phyloP scores from a whole-genome alignment of 352 stramenopile genomes.

The Halophytophthora batemanensis region DNA sequence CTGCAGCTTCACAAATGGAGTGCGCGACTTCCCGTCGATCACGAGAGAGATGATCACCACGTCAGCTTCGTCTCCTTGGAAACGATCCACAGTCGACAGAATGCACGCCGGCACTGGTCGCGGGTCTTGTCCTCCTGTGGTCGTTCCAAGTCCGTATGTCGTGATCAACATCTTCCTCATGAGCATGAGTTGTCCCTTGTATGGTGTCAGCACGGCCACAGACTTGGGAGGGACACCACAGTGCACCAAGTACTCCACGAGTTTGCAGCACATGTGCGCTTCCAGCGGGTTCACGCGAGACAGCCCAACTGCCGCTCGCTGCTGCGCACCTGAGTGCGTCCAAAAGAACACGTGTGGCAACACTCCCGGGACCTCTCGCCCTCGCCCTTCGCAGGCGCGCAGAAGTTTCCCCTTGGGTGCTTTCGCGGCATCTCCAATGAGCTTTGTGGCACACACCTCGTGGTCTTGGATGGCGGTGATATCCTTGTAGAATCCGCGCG shows the following conservation, averaged over 20 bases:
- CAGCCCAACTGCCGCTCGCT: constrained; percentile 64
- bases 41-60: constrained; percentile 86
- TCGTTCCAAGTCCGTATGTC: constrained; percentile 28
- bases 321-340: constrained; percentile 64
- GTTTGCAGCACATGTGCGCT: constrained; percentile 71
- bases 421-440: constrained; percentile 23
- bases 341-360: constrained; percentile 83
- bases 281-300: constrained; percentile 74
- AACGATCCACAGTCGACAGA: constrained; percentile 87
- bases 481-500: constrained; percentile 72
- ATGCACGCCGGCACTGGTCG: constrained; percentile 40
- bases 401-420: constrained; percentile 3
- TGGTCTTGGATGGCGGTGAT: constrained; percentile 86
- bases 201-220: constrained; percentile 87
- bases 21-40: constrained; percentile 86
- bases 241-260: constrained; percentile 74
- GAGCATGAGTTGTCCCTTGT: constrained; percentile 87
- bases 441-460: constrained; percentile 51
- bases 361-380: constrained; percentile 78
- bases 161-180: constrained; percentile 73
- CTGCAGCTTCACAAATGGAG: constrained; percentile 83
- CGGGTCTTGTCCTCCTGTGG: constrained; percentile 19
- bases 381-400: constrained; percentile 32
- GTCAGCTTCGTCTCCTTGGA: constrained; percentile 88
- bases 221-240: constrained; percentile 68